Conservation (phyloP, 1,284 basidiomycete species). For the Sanghuangporus sanghuang region DNA sequence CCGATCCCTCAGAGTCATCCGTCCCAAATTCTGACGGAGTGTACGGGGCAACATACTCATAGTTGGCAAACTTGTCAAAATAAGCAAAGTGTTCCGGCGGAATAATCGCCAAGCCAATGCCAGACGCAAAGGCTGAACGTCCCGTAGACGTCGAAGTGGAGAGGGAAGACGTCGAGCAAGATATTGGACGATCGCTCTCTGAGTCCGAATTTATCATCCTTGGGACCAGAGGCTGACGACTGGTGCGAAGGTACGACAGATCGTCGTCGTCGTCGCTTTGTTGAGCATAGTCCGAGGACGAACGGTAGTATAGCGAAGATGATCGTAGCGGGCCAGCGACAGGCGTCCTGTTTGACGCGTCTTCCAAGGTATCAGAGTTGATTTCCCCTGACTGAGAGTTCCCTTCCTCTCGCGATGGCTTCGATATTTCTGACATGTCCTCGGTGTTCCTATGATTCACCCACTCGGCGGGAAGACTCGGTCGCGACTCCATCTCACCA, state of each 20-base stretch:
- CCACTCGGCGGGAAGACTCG: slow-evolving; percentile 2
- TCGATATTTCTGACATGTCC: neutral
- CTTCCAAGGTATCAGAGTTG: neutral
- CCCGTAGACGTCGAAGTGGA: slow-evolving; percentile 2
- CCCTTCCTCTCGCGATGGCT: neutral
- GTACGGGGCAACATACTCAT: neutral
- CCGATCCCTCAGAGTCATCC: slow-evolving; percentile 7
- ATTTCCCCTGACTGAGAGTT: neutral
- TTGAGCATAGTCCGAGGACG: neutral
- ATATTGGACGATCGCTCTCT: slow-evolving; percentile 10
- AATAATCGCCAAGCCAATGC: slow-evolving; percentile 14
- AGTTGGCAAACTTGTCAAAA: slow-evolving; percentile 5
- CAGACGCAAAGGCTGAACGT: neutral
- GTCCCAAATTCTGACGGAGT: neutral
- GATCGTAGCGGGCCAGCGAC: neutral
- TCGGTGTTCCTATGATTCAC: neutral
- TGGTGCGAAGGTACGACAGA: neutral
- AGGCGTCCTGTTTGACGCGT: neutral
- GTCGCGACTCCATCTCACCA: neutral
- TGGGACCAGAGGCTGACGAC: slow-evolving; percentile 5
- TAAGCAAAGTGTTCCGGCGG: slow-evolving; percentile 12
- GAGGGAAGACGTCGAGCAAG: slow-evolving; percentile 10
- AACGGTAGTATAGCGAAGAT: slow-evolving; percentile 8
- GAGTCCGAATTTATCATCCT: slow-evolving; percentile 12
- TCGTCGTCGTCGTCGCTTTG: neutral